Conservation (phyloP, 2,329 filamentous ascomycete genomes). For the Beauveria medogensis region DNA sequence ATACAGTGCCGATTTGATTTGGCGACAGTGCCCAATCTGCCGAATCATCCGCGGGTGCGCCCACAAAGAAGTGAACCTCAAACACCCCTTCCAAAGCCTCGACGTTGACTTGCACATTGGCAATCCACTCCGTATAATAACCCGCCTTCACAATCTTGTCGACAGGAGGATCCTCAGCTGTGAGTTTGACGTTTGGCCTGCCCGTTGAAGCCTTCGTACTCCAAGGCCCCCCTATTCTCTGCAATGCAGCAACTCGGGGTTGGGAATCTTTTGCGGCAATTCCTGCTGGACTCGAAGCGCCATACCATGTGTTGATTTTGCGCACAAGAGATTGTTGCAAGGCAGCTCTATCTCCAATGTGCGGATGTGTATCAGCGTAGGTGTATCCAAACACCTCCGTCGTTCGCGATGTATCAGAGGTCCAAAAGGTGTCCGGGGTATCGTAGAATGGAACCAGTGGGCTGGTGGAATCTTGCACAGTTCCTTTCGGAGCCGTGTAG, state of each 20-base stretch:
- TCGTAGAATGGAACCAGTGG: constrained; percentile 61
- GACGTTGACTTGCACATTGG: constrained; percentile 55
- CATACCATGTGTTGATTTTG: constrained; percentile 45
- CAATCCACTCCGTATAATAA: constrained; percentile 56
- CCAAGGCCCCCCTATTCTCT: constrained; percentile 14
- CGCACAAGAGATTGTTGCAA: constrained; percentile 26
- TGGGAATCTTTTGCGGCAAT: constrained; percentile 4
- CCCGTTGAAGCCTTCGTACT: constrained; percentile 5
- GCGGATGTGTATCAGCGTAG: constrained; percentile 53
- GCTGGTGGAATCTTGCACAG: constrained; percentile 46
- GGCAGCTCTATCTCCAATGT: constrained; percentile 18
- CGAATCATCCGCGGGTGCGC: constrained; percentile 37
- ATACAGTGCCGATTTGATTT: constrained; percentile 55
- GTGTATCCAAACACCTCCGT: constrained; percentile 62
- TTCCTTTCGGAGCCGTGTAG: constrained; percentile 49
- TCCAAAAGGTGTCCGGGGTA: constrained; percentile 54
- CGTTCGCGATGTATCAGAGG: constrained; percentile 51
- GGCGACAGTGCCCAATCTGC: constrained; percentile 41
- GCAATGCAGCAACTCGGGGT: not conserved
- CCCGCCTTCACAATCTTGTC: constrained; percentile 28
- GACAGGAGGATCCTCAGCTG: constrained; percentile 17
- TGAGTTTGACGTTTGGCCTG: constrained; percentile 20
- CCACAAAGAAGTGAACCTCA: constrained; percentile 59
- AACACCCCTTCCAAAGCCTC: constrained; percentile 54
- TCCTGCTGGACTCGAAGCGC: constrained; percentile 21